These are phyloP conservation scores for Pythium apleroticum DNA, from an alignment of 352 stramenopile species.

Conservation along the genomic window DNA sequence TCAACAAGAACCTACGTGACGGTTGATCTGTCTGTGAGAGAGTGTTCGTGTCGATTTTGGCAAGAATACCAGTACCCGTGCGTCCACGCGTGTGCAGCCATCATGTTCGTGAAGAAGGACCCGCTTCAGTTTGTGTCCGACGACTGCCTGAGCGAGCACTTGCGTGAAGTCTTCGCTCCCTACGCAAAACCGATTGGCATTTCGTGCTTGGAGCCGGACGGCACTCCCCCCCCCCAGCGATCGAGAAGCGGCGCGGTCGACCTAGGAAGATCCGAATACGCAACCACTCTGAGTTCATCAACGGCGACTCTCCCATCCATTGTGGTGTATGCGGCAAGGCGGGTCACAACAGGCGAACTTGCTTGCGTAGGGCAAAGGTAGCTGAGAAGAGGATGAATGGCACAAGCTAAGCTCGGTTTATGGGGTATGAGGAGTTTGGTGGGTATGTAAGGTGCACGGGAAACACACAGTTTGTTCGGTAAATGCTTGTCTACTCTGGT, in stretches of 20 bases:
- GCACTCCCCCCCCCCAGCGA: slow-evolving; percentile 3
- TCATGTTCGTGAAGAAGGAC: slow-evolving; percentile 4
- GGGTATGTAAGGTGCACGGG: slow-evolving; percentile 1
- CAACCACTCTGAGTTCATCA: slow-evolving; percentile 14
- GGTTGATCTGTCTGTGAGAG: neutral
- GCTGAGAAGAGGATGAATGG: neutral
- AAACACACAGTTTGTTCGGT: neutral
- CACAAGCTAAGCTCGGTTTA: slow-evolving; percentile 3
- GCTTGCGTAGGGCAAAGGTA: slow-evolving; percentile 1
- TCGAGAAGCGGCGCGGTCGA: slow-evolving; percentile 6
- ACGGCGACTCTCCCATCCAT: slow-evolving; percentile 16
- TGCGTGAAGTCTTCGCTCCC: slow-evolving; percentile 9
- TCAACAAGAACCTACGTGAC: slow-evolving; percentile 1
- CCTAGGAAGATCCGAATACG: slow-evolving; percentile 7
- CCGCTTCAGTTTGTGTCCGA: slow-evolving; percentile 11
- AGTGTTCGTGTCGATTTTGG: slow-evolving; percentile 18
- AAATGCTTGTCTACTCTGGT: neutral
- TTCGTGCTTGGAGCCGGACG: slow-evolving; percentile 4
- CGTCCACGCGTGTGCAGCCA: slow-evolving; percentile 19
- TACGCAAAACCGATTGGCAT: slow-evolving; percentile 8
- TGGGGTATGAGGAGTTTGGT: neutral
- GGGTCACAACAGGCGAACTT: slow-evolving; percentile 8
- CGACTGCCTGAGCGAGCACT: slow-evolving; percentile 7
- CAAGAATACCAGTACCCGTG: slow-evolving; percentile 24
- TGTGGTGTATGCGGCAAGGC: neutral